Evolutionary conservation across 495 filamentous ascomycete species (phyloP), one percentile per base, ranked within the genome.

Genomic region (Margaritispora aquatica): DNA sequence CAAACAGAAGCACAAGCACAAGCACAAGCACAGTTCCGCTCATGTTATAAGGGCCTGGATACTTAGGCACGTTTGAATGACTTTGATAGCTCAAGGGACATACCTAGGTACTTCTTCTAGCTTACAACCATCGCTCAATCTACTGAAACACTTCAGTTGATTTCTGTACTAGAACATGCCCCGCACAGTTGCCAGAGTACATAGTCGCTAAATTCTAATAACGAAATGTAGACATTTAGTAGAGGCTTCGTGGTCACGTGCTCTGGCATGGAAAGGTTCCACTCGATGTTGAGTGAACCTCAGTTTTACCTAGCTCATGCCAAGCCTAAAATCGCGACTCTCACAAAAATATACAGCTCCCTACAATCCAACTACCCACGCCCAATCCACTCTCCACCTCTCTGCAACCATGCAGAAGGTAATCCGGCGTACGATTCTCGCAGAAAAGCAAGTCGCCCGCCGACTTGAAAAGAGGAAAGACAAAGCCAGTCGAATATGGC

Each of bases 321-420:
- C 48, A 61, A 58, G 54, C 10, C 41, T 20, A 55, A 57, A 51
- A 56, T 44, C 48, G 38, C n/a, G 44, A 44, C 29, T 27, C 53
- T 31, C 26, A n/a, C 57, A 38, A 60, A 66, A 66, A 66, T 59
- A 46, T 62, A 49, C 26, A 36, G 51, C 27, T 31, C 3, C 38
- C 38, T 44, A 44, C 8, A 10, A 50, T 24, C 26, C 47, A 50
- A 50, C 38, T 17, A 50, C 24, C 20, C 20, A 17, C 20, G 47
- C 47, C 47, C 47, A 44, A 23, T 50, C 26, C 47, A 22, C 20
- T 26, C 47, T 50, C 24, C 22, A 29, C 29, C 58, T 61, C 59
- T 54, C 69, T 62, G 57, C 58, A 61, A 76, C 63, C 62, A 92
- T 92, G 88, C 85, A 91, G 72, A 89, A 87, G 72, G 77, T 91